Percentiles rank a stretch among this genome's conserved stretches.
Evolutionary conservation across 1,139 yeast genomes (phyloP).

Genomic region (Scheffersomyces quercinus): DNA sequence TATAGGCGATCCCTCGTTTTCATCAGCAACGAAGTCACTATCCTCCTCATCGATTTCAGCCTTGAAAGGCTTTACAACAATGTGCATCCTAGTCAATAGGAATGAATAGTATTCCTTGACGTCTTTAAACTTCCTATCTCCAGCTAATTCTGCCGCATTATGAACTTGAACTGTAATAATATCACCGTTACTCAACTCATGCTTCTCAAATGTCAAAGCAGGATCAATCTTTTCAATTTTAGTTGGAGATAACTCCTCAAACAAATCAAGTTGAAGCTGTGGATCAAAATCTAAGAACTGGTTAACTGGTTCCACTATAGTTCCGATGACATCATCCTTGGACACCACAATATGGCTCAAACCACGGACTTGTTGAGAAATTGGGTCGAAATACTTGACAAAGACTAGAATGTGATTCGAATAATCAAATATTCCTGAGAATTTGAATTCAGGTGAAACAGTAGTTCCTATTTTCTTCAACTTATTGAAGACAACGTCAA

Average conservation of each 20-base stretch:
- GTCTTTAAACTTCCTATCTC: conserved; percentile 23
- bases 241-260: conserved; percentile 72
- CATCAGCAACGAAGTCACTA: conserved; percentile 35
- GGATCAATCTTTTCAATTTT: conserved; percentile 54
- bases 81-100: conserved; percentile 64
- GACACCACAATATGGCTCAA: conserved; percentile 61
- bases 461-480: conserved; percentile 2
- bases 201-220: conserved; percentile 52
- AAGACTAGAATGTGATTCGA: conserved; percentile 53
- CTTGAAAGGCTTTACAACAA: conserved; percentile 52
- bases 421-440: conserved; percentile 24
- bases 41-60: conserved; percentile 51
- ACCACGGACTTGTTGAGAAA: conserved; percentile 56
- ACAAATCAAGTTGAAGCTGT: conserved; percentile 43
- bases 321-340: conserved; percentile 48
- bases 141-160: conserved; percentile 20
- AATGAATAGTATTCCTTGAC: conserved; percentile 61
- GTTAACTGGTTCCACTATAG: conserved; percentile 45
- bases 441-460: conserved; percentile 8
- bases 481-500: conserved; percentile 19
- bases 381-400: conserved; percentile 68
- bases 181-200: conserved; percentile 79
- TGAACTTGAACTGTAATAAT: conserved; percentile 60
- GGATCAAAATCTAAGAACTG: conserved; percentile 46
- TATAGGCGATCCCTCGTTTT: conserved; percentile 4